Evolutionary conservation across 2,329 filamentous ascomycete species (phyloP), one percentile per base, ranked within the genome.

Genomic region (Fusarium ambrosium): DNA sequence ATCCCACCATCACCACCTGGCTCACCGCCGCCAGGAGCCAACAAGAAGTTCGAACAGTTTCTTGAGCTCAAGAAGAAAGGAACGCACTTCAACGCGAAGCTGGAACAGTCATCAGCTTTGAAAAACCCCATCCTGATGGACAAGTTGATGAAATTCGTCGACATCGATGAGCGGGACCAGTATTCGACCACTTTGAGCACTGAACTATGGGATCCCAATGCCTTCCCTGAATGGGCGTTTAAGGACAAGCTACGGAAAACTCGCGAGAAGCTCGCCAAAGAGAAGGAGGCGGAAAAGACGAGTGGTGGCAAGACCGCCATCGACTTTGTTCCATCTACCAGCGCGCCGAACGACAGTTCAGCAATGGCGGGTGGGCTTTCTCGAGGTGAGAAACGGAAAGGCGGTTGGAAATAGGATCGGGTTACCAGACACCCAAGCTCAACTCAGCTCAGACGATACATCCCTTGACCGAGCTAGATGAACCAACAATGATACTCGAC

Each of bases 41-140:
- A 89, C 61, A 87, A 89, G 75, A 95, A 94, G 77, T 92, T 96
- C 76, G 88, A 90, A 72, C 90, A 91, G 69, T 96, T 97, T 75
- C 88, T 96, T 1, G 87, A 90, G 55, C 87, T 96, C n/a, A 97
- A 97, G 84, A 91, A 90, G 79, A 90, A 92, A 72, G 92, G 92
- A 6, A 87, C 92, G 18, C 94, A 97, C 82, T 96, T 96, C 86
- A 95, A 97, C 81, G 87, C 91, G 77, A 92, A 93, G 71, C 85
- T 97, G 10, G 89, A 92, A 39, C 87, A 88, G 67, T 93, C 92
- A 0, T 84, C 89, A 1, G 90, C 92, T 9, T 85, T 95, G 68
- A 89, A 90, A 62, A 96, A 96, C 79, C 94, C 94, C 3, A 89
- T 89, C 48, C 85, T 95, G 63, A 89, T 91, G 82, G 90, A 93